Evolutionary conservation across 179 eudicot species (phyloP), one percentile per base, ranked within the genome.

Genomic region (Silene noctiflora): DNA sequence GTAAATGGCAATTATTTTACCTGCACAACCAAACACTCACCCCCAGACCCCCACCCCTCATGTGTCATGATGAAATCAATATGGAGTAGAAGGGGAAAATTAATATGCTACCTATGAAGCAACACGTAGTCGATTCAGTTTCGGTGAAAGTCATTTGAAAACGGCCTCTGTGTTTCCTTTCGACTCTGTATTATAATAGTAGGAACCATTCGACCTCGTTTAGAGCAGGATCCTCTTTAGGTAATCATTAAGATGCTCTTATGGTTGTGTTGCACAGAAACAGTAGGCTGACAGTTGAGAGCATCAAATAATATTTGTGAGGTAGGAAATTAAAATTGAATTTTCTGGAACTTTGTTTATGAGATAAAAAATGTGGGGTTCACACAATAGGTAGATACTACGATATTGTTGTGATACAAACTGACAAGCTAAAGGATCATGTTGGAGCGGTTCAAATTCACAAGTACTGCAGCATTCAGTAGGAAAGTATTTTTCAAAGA

Each of bases 401-500:
- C 64, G 60, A 63, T 61, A 71, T 62, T 46, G 76, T n/a, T 53
- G 27, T 72, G 77, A 73, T 21, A 44, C 44, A 78, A 58, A 53
- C 77, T 58, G 81, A 79, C 81, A 74, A 73, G 62, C 67, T 79
- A 63, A 55, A 56, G 68, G 69, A 67, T 79, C 74, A 74, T 67
- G 69, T 69, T 55, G 81, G 77, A n/a, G 48, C 39, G 46, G 51
- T 64, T 77, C 75, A 60, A 73, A 67, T 59, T 74, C 81, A 79
- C 74, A 67, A 73, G 81, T 35, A 73, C 48, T 44, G 76, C 73
- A 78, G 14, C 1, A 72, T 46, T 55, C 75, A 77, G 53, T 25
- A 22, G 20, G 46, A 55, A 68, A 70, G 22, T 74, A 20, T 24
- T 63, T 74, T 65, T 29, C 20, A 67, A 58, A 67, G 25, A 76